A percentile compares a stretch with the other conserved stretches of the same genome.
Evolutionary conservation across 768 basidiomycete genomes (phyloP).

Genomic region (Tephrocybe sp.): DNA sequence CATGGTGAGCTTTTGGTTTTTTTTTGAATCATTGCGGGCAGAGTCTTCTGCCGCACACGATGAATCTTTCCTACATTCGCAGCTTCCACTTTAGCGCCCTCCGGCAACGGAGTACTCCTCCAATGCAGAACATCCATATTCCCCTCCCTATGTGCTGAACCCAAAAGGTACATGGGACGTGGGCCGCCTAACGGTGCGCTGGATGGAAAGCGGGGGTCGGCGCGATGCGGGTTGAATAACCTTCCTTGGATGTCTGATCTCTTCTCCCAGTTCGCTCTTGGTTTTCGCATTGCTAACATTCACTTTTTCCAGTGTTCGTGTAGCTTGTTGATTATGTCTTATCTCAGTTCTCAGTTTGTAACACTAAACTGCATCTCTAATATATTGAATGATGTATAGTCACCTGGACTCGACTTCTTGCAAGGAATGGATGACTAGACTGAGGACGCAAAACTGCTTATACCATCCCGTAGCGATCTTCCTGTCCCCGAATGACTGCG

Average conservation of each 20-base stretch:
- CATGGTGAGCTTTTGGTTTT: conserved; percentile 7
- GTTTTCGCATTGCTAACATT: not conserved
- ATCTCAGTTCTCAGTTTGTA: not conserved
- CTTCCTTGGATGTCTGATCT: conserved; percentile 90
- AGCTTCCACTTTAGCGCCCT: conserved; percentile 83
- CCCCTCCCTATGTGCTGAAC: conserved; percentile 66
- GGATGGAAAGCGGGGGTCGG: conserved; percentile 71
- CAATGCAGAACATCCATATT: conserved; percentile 67
- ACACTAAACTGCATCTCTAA: not conserved
- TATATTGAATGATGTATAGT: not conserved
- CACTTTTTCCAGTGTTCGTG: not conserved
- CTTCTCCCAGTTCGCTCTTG: not conserved
- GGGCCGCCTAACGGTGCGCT: conserved; percentile 74
- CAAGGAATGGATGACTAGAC: too few relatives aligned
- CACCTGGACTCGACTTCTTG: too few relatives aligned
- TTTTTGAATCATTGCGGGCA: not conserved
- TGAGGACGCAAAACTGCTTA: conserved; percentile 8
- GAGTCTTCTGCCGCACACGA: conserved; percentile 27
- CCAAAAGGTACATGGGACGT: conserved; percentile 59
- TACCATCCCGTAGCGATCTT: conserved; percentile 6
- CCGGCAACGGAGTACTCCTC: conserved; percentile 63
- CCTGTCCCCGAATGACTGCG: conserved; percentile 10
- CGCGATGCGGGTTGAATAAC: conserved; percentile 65
- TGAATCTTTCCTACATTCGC: conserved; percentile 74
- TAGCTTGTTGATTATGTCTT: not conserved